phyloP scores from a whole-genome alignment of 257 asterid species.

The Linaria vulgaris region DNA sequence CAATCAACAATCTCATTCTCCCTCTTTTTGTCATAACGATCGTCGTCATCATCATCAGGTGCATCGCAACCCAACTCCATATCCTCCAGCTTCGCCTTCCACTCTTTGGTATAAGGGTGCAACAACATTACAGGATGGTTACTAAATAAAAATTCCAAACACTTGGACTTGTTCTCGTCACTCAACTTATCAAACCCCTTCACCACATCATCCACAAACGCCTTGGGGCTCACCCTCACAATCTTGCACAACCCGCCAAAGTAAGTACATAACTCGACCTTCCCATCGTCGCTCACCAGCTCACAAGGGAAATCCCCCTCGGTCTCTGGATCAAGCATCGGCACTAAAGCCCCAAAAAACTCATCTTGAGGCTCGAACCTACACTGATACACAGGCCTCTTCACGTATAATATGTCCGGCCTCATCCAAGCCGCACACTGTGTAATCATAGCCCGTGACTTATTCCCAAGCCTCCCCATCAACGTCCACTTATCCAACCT shows the following conservation, averaged over 20 bases:
- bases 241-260: slow-evolving; percentile 87
- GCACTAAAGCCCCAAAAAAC: slow-evolving; percentile 59
- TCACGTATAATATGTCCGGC: slow-evolving; percentile 85
- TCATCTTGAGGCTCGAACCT: slow-evolving; percentile 87
- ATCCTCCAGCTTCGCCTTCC: slow-evolving; percentile 93
- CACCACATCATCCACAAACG: slow-evolving; percentile 93
- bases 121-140: slow-evolving; percentile 76
- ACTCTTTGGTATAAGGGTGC: slow-evolving; percentile 89
- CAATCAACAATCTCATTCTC: slow-evolving; percentile 69
- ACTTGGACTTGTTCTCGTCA: slow-evolving; percentile 73
- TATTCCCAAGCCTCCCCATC: slow-evolving; percentile 93
- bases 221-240: slow-evolving; percentile 73
- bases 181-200: slow-evolving; percentile 70
- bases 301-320: slow-evolving; percentile 72
- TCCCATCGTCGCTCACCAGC: slow-evolving; percentile 70
- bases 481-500: slow-evolving; percentile 94
- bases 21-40: slow-evolving; percentile 24
- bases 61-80: slow-evolving; percentile 98
- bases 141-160: slow-evolving; percentile 66
- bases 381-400: slow-evolving; percentile 87
- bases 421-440: slow-evolving; percentile 98
- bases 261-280: slow-evolving; percentile 72
- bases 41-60: slow-evolving; percentile 66
- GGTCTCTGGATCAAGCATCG: slow-evolving; percentile 77
- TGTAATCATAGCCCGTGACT: slow-evolving; percentile 62